Evolutionary conservation across 2,329 filamentous ascomycete species (phyloP).

Genomic region (Massarina eburnea): DNA sequence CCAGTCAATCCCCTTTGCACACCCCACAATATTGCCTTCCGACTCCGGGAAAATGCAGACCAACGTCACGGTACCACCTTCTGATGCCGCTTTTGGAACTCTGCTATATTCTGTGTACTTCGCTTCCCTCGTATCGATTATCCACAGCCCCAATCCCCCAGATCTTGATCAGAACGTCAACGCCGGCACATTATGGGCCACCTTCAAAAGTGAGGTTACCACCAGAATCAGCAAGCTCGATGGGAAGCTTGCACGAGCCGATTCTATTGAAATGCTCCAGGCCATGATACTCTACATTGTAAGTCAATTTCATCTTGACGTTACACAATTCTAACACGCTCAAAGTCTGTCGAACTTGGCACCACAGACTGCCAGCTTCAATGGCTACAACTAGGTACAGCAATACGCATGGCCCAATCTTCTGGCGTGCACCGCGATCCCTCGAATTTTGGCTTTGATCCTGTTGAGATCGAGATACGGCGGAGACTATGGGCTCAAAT

Average conservation of each 20-base stretch:
- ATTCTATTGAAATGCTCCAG: slow-evolving; percentile 19
- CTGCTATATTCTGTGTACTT: slow-evolving; percentile 22
- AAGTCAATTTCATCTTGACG: neutral
- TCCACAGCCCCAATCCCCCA: slow-evolving; percentile 14
- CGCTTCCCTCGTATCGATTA: slow-evolving; percentile 17
- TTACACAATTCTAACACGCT: slow-evolving; percentile 1
- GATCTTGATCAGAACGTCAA: slow-evolving; percentile 15
- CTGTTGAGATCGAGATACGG: slow-evolving; percentile 69
- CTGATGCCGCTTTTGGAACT: slow-evolving; percentile 12
- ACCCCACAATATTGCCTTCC: neutral
- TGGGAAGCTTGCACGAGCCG: slow-evolving; percentile 5
- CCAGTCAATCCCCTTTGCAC: slow-evolving; percentile 2
- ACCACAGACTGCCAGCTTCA: slow-evolving; percentile 11
- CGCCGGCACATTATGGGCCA: slow-evolving; percentile 9
- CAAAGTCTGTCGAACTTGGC: slow-evolving; percentile 14
- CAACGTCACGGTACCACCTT: neutral
- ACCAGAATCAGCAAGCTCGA: slow-evolving; percentile 12
- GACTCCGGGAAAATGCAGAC: neutral
- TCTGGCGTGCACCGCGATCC: slow-evolving; percentile 42
- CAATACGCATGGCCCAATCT: slow-evolving; percentile 18
- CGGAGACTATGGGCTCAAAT: slow-evolving; percentile 74
- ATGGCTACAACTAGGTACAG: slow-evolving; percentile 17
- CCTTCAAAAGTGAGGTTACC: slow-evolving; percentile 15
- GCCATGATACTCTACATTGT: slow-evolving; percentile 20
- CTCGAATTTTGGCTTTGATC: slow-evolving; percentile 62